These are phyloP conservation scores for Paraconiothyrium brasiliense DNA, from an alignment of 2,329 filamentous ascomycete genomes.

Conservation along the genomic window DNA sequence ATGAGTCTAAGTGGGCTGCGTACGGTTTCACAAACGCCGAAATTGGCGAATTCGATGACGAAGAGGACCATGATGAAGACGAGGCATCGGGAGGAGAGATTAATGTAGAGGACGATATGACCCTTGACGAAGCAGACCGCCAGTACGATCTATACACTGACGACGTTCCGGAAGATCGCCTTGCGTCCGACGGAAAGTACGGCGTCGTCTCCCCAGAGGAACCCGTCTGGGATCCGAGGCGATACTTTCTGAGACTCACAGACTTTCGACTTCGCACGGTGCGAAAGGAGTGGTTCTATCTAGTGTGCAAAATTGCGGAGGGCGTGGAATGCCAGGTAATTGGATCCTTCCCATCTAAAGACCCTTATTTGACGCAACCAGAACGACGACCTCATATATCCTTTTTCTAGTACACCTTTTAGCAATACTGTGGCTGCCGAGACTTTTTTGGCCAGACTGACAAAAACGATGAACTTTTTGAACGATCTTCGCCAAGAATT, in stretches of 20 bases:
- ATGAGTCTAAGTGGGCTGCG: constrained; percentile 16
- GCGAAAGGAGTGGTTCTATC: constrained; percentile 11
- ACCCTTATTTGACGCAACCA: neutral
- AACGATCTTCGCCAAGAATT: neutral
- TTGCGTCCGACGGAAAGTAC: constrained; percentile 8
- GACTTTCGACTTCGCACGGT: constrained; percentile 5
- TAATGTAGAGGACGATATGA: neutral
- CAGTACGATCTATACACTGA: constrained; percentile 10
- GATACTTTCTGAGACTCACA: constrained; percentile 12
- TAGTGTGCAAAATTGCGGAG: constrained; percentile 8
- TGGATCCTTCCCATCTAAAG: neutral
- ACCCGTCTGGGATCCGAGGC: constrained; percentile 16
- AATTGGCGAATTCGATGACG: constrained; percentile 7
- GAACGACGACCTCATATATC: neutral
- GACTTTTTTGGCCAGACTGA: neutral
- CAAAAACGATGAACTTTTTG: neutral
- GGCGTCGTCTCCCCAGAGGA: neutral
- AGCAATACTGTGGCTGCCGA: neutral
- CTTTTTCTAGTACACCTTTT: neutral
- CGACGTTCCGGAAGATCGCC: neutral
- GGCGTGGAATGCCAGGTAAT: constrained; percentile 12
- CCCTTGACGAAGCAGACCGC: constrained; percentile 3
- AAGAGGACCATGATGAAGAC: constrained; percentile 1
- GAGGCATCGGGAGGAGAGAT: neutral
- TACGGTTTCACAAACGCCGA: constrained; percentile 19